Evolutionary conservation across 352 stramenopile genomes (phyloP).

Genomic region (Saprolegnia diclina): DNA sequence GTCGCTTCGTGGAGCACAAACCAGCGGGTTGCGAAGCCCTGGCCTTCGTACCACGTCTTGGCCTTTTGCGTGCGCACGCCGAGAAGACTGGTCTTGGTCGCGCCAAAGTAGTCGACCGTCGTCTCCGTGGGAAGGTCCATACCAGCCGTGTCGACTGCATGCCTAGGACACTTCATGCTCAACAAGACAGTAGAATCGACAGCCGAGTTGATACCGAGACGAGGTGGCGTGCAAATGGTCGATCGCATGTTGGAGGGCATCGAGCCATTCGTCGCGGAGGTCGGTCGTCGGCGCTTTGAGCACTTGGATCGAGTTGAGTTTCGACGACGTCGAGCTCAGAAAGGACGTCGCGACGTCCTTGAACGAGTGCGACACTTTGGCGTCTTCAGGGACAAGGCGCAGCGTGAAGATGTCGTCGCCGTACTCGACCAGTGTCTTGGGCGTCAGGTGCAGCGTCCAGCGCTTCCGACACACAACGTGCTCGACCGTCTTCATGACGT

Average conservation of each 20-base stretch:
- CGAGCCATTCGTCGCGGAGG: conserved; percentile 63
- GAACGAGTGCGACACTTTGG: not conserved
- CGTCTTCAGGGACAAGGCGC: conserved; percentile 52
- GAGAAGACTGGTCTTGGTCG: conserved; percentile 42
- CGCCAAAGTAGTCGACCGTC: conserved; percentile 75
- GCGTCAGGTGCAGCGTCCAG: conserved; percentile 56
- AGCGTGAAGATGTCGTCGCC: conserved; percentile 79
- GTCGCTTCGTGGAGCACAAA: conserved; percentile 71
- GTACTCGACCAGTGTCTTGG: conserved; percentile 48
- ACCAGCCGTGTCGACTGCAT: not conserved
- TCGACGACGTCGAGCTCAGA: not conserved
- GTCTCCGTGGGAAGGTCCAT: conserved; percentile 53
- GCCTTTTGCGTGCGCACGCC: conserved; percentile 19
- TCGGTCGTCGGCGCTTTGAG: conserved; percentile 61
- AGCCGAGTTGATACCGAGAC: no score
- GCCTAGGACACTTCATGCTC: no score
- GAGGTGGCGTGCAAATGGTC: not conserved
- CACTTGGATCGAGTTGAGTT: conserved; percentile 31
- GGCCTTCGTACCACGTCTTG: conserved; percentile 70
- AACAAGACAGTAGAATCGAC: no score
- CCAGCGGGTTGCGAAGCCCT: conserved; percentile 56
- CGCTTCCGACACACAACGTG: conserved; percentile 66
- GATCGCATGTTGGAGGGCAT: conserved; percentile 19
- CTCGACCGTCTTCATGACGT: conserved; percentile 50
- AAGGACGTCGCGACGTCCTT: not conserved